These are phyloP conservation scores for Arctostaphylos glauca DNA, from an alignment of 148 eudicot genomes.

Conservation along the genomic window DNA sequence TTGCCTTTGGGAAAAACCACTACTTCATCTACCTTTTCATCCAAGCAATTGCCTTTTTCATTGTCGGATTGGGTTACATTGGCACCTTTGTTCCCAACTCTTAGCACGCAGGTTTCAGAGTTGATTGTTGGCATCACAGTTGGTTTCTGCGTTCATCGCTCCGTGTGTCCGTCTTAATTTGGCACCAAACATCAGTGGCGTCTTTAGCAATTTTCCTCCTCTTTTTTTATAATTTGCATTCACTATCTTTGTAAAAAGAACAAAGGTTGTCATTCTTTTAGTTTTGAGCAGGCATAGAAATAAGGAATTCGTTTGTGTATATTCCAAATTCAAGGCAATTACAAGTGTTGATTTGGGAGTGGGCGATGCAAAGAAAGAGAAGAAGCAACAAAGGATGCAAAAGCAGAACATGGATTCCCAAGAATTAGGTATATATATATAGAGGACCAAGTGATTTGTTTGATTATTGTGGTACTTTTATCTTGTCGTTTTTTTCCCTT, in stretches of 20 bases:
- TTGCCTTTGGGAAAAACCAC: constrained; percentile 28
- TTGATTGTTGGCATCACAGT: not conserved
- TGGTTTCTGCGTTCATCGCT: not conserved
- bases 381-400: not conserved
- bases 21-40: constrained; percentile 34
- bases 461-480: not conserved
- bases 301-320: constrained; percentile 6
- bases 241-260: not conserved
- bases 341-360: not conserved
- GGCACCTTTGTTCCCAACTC: constrained; percentile 36
- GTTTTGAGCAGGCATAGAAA: constrained; percentile 5
- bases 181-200: not conserved
- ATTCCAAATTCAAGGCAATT: not conserved
- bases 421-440: not conserved
- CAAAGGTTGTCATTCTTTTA: constrained; percentile 8
- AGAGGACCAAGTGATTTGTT: not conserved
- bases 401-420: constrained; percentile 2
- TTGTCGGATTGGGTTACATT: constrained; percentile 31
- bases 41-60: constrained; percentile 39
- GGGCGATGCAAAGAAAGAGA: not conserved
- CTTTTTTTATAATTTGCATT: not conserved
- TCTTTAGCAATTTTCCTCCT: not conserved
- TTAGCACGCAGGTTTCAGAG: not conserved
- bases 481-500: too few relatives aligned
- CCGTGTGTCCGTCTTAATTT: not conserved